Conservation (phyloP, 768 basidiomycete species). For the Rhizopogon vesiculosus region DNA sequence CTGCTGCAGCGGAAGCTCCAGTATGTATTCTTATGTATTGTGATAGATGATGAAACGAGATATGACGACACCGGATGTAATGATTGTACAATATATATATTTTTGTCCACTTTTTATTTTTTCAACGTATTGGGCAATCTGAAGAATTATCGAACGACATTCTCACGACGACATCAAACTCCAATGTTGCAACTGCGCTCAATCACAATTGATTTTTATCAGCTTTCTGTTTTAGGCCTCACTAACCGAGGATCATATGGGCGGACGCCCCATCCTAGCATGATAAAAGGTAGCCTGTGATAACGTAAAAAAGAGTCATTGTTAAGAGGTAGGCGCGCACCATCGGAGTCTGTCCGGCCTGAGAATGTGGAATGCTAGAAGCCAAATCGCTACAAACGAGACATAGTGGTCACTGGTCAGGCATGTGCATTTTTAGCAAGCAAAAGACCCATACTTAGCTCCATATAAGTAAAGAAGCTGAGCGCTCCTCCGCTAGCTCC, state of each 20-base stretch:
- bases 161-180: too few relatives aligned
- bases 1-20: background rate
- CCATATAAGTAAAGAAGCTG: slow-evolving; percentile 54
- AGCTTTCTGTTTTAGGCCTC: background rate
- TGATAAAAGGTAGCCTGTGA: slow-evolving; percentile 40
- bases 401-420: background rate
- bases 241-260: slow-evolving; percentile 3
- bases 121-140: background rate
- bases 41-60: background rate
- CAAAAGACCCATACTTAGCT: slow-evolving; percentile 37
- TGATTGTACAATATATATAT: background rate
- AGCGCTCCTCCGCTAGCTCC: slow-evolving; percentile 43
- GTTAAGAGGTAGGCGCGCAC: slow-evolving; percentile 17
- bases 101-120: background rate
- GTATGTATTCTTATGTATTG: background rate
- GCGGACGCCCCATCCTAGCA: slow-evolving; percentile 43
- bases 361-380: slow-evolving; percentile 41
- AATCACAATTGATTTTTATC: background rate
- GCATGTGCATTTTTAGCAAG: background rate
- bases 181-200: too few relatives aligned
- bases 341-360: slow-evolving; percentile 39
- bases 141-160: background rate
- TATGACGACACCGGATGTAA: background rate
- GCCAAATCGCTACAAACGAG: slow-evolving; percentile 31
- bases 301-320: background rate